Base-by-base conservation (phyloP, 768 basidiomycete species). In the Exidia glandulosa region DNA sequence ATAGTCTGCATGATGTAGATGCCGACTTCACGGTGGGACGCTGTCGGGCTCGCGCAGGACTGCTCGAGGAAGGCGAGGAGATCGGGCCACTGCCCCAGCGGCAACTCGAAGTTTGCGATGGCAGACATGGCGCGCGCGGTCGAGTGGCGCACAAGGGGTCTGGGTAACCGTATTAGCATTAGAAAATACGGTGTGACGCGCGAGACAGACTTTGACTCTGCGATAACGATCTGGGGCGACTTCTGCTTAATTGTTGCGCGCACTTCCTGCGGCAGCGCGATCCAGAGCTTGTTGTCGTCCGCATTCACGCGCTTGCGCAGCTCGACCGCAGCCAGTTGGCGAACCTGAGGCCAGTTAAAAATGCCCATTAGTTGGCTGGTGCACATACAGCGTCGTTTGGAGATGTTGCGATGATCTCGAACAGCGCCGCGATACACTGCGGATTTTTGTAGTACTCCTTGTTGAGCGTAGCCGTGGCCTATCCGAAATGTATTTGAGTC, bases 251-350 rank as follows among this genome's bases (percentile, higher is more conserved):
- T 91, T 71, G 88, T 80, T 63, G 85, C 79, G 45, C 95, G 86
- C 62, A 86, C 77, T 36, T 78, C 75, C 69, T 81, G 80, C 34
- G 83, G 73, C 31, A 91, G 79, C 59, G 81, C 76, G 23, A 83
- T 76, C 96, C 96, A 99, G 32, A 94, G 73, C 69, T 81, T 83
- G 56, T 87, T 88, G 65, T 87, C 89, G 66, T 86, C 86, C 69
- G 84, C 81, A 30, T 79, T 71, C 62, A 97, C 83, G 60, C 95
- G 89, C 79, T 99, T 99, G 66, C 95, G 82, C 70, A 97, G 79
- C 75, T 99, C 96, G 59, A 97, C 94, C 7, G 94, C 94, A 55
- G 94, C 91, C 25, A 99, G 81, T 83, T 99, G 96, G 62, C 94
- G 90, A 63, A 97, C 85, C 94, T 99, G 68, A 57, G 10, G n/a